A percentile compares a stretch with the other conserved stretches of the same genome.
Evolutionary conservation across 176 grass and related monocot genomes (phyloP).

Genomic region (Eleusine coracana): DNA sequence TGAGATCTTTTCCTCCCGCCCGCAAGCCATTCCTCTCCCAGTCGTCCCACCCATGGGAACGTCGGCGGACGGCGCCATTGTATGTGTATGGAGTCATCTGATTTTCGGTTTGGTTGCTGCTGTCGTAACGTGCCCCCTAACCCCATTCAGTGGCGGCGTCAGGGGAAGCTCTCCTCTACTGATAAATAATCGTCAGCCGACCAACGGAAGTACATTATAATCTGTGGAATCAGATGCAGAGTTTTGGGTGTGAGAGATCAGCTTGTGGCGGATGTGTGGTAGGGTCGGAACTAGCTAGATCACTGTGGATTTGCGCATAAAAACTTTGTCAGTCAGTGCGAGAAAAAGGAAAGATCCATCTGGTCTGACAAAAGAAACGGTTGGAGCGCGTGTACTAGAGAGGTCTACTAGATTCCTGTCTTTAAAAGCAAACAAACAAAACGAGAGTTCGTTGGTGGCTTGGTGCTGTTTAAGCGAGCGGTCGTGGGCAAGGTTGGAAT

Average conservation of each 20-base stretch:
- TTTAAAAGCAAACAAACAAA: neutral
- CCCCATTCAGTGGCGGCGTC: too few relatives aligned
- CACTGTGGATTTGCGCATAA: neutral
- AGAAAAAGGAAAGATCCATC: neutral
- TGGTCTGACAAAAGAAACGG: neutral
- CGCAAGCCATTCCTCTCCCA: neutral
- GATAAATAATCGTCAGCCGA: too few relatives aligned
- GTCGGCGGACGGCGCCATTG: neutral
- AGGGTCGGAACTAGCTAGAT: neutral
- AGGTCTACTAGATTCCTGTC: neutral
- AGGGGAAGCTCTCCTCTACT: too few relatives aligned
- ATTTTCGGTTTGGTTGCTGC: neutral
- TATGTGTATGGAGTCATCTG: neutral
- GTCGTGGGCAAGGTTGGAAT: too few relatives aligned
- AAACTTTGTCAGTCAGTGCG: neutral
- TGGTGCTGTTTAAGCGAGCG: too few relatives aligned
- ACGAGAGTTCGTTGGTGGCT: too few relatives aligned
- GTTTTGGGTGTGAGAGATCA: too few relatives aligned
- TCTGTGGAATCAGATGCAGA: neutral
- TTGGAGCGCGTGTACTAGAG: neutral
- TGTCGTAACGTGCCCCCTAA: neutral
- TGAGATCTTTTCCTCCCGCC: neutral
- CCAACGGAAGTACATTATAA: neutral
- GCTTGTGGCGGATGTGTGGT: neutral
- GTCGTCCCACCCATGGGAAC: neutral